Evolutionary conservation across 139 green algal genomes (phyloP), one percentile per base, ranked within the genome.

Genomic region (Tetradesmus lagerheimii): DNA sequence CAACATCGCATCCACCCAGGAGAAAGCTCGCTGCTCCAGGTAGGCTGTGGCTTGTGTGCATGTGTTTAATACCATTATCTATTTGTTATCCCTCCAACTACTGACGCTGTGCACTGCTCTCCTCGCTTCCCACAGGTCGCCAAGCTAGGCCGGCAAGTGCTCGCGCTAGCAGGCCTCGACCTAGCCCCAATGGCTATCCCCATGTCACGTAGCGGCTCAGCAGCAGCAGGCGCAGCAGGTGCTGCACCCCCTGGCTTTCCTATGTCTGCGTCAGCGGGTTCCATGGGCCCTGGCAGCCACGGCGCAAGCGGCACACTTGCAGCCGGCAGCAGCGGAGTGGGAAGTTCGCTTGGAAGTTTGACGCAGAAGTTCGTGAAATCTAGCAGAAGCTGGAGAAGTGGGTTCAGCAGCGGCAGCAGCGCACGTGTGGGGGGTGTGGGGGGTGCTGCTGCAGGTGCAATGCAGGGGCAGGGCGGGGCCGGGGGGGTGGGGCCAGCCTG

Each of bases 131-230:
- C 64, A 5, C 90, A 95, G 90, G 94, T 97, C 0, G 93, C 93
- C 20, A 91, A 85, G 12, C 83, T 96, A 25, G 96, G 95, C 20
- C 85, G 91, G 5, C 90, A 94, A 1, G 94, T 95, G 67, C 93
- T 98, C 64, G 71, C 78, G 11, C 90, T 96, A 3, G 93, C 93
- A 2, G 88, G 93, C 41, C 91, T 96, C 35, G 92, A 97, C 91
- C 90, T 97, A 20, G 80, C 89, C 27, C 89, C 45, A 0, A 62
- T 89, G 45, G 27, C 82, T 27, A 66, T 64, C 16, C 83, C 64
- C 6, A 15, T 34, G 23, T 20, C 57, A 25, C 82, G 53, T 9
- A 31, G 29, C n/a, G 45, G 57, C 18, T 23, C 45, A 50, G 82
- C 57, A 53, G 83, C 64, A 80, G 82, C 82, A 50, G 53, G 50